These are phyloP conservation scores for Tetracladium marchalianum DNA, from an alignment of 495 filamentous ascomycete genomes.

Conservation along the genomic window DNA sequence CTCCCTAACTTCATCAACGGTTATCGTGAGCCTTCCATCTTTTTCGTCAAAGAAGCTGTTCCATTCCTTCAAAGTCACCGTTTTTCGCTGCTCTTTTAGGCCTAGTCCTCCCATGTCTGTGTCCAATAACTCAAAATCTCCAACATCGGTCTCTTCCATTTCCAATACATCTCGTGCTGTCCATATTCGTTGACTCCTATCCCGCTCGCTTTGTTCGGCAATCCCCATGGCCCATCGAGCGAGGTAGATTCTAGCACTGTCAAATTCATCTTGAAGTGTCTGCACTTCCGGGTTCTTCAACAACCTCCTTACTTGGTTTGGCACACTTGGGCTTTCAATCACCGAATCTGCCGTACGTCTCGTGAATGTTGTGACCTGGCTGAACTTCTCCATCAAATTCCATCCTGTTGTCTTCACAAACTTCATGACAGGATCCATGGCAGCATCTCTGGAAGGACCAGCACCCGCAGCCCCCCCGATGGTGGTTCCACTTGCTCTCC, in stretches of 20 bases:
- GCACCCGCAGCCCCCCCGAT: conserved; percentile 21
- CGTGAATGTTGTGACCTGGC: conserved; percentile 93
- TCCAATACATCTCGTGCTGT: conserved; percentile 87
- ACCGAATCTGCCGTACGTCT: conserved; percentile 85
- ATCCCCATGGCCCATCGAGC: conserved; percentile 98
- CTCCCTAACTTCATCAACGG: conserved; percentile 88
- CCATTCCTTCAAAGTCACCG: conserved; percentile 79
- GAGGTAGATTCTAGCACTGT: conserved; percentile 86
- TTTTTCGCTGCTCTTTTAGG: conserved; percentile 63
- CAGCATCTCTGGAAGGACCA: conserved; percentile 40
- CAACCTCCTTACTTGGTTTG: conserved; percentile 74
- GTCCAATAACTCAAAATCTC: conserved; percentile 91
- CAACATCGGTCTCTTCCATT: conserved; percentile 86
- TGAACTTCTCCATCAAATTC: conserved; percentile 91
- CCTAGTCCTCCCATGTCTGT: conserved; percentile 61
- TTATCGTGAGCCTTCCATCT: conserved; percentile 65
- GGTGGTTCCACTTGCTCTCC: conserved; percentile 25
- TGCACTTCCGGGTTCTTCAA: conserved; percentile 92
- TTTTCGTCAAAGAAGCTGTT: conserved; percentile 66
- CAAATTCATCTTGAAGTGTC: conserved; percentile 91
- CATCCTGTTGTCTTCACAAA: conserved; percentile 92
- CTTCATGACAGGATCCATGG: conserved; percentile 94
- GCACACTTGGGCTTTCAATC: conserved; percentile 71
- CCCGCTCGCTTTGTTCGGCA: conserved; percentile 86
- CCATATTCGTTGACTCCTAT: conserved; percentile 78